These are phyloP conservation scores for Fraxinus greggii DNA, from an alignment of 305 asterid genomes.

Conservation along the genomic window DNA sequence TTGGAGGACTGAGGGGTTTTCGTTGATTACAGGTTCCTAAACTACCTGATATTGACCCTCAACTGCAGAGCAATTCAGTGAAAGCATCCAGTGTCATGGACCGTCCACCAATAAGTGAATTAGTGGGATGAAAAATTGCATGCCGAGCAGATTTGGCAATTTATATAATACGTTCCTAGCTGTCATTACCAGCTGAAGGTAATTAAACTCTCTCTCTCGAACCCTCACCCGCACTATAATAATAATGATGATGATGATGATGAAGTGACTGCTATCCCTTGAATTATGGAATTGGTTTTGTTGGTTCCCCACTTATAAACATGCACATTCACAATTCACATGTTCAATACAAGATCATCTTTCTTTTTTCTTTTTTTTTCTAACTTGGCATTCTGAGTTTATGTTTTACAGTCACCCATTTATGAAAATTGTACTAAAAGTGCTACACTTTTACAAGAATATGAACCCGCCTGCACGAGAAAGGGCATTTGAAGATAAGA, in stretches of 20 bases:
- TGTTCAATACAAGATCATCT: background rate
- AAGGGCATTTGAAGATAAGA: background rate
- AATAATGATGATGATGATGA: too few species aligned
- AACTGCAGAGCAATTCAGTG: conserved; percentile 79
- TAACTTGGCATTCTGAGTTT: background rate
- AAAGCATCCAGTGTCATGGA: conserved; percentile 89
- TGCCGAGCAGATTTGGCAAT: background rate
- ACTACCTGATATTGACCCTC: conserved; percentile 77
- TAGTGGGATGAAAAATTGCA: conserved; percentile 54
- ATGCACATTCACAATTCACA: background rate
- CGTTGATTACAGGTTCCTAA: conserved; percentile 70
- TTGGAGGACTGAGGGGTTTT: background rate
- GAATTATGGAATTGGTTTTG: background rate
- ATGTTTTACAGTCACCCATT: background rate
- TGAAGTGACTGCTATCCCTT: background rate
- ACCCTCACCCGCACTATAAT: too few species aligned
- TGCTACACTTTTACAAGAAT: background rate
- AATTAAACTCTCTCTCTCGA: background rate
- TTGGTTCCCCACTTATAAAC: background rate
- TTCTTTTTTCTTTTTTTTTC: background rate
- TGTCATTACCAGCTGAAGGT: background rate
- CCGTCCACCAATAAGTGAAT: conserved; percentile 96
- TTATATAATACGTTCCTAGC: background rate
- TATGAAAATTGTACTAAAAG: background rate
- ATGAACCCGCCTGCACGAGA: background rate